These are phyloP conservation scores for Fusarium illudens DNA, from an alignment of 2,329 filamentous ascomycete species.

Conservation along the genomic window DNA sequence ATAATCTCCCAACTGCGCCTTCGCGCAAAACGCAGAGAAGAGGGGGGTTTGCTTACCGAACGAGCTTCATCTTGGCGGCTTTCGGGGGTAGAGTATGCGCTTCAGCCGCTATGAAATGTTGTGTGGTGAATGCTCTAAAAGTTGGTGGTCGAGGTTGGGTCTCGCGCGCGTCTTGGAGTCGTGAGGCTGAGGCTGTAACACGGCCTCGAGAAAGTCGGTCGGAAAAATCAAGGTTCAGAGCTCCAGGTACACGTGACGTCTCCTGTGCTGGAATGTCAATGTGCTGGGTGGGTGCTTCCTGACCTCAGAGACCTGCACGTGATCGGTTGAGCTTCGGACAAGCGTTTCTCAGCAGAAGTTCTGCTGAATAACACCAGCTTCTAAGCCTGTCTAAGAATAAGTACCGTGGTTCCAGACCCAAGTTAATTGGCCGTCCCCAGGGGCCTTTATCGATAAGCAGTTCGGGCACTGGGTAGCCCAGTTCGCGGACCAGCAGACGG, in stretches of 20 bases:
- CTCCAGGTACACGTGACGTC: constrained; percentile 37
- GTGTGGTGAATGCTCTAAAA: constrained; percentile 8
- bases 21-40: background rate
- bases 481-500: constrained; percentile 1
- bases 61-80: constrained; percentile 85
- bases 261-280: background rate
- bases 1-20: constrained; percentile 22
- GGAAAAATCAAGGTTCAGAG: constrained; percentile 44
- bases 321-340: background rate
- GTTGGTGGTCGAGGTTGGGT: constrained; percentile 14
- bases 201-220: constrained; percentile 42
- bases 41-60: constrained; percentile 71
- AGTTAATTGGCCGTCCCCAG: constrained; percentile 18
- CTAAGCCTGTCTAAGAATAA: background rate
- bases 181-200: constrained; percentile 42
- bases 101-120: constrained; percentile 1
- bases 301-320: background rate
- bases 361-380: too few species aligned
- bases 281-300: too few species aligned
- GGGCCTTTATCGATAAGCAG: constrained; percentile 34
- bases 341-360: background rate
- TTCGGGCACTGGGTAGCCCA: background rate
- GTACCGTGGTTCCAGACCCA: background rate
- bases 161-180: constrained; percentile 32
- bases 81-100: constrained; percentile 11